Percentiles rank a stretch among this genome's conserved stretches.
Evolutionary conservation across 495 filamentous ascomycete genomes (phyloP).

Genomic region (Penicillium silybi): DNA sequence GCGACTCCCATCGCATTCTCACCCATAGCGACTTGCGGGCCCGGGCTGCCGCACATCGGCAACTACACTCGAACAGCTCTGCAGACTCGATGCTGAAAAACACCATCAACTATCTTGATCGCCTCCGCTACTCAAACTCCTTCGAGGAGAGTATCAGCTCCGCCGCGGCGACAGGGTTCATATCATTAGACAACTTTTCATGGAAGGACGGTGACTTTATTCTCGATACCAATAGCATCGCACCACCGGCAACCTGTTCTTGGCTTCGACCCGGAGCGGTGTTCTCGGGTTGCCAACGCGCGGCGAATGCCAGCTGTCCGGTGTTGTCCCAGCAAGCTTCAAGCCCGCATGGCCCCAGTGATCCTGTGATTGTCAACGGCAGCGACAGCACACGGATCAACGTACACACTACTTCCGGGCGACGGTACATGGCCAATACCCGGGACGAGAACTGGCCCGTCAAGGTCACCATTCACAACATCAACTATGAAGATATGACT

Average conservation of each 20-base stretch:
- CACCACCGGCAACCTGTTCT: conserved; percentile 54
- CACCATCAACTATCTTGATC: conserved; percentile 61
- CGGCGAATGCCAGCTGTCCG: conserved; percentile 29
- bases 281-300: conserved; percentile 60
- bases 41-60: conserved; percentile 47
- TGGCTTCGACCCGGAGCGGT: conserved; percentile 64
- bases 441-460: conserved; percentile 67
- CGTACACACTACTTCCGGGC: conserved; percentile 30
- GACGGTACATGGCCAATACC: conserved; percentile 36
- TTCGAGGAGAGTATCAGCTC: conserved; percentile 54
- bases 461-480: conserved; percentile 65
- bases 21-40: conserved; percentile 45
- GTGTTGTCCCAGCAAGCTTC: conserved; percentile 28
- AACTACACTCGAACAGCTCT: conserved; percentile 46
- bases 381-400: conserved; percentile 32
- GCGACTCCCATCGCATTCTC: conserved; percentile 25
- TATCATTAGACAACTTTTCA: conserved; percentile 37
- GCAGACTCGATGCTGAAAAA: conserved; percentile 49
- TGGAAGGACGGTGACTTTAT: conserved; percentile 59
- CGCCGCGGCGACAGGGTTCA: conserved; percentile 48
- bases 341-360: conserved; percentile 22
- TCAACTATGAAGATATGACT: conserved; percentile 61
- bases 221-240: conserved; percentile 51
- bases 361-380: conserved; percentile 40
- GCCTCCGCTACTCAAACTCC: conserved; percentile 52